Percentiles rank a stretch among this genome's conserved stretches.
These are phyloP conservation scores for Cutaneotrichosporon daszewskae DNA, from an alignment of 1,284 basidiomycete genomes.

Conservation along the genomic window DNA sequence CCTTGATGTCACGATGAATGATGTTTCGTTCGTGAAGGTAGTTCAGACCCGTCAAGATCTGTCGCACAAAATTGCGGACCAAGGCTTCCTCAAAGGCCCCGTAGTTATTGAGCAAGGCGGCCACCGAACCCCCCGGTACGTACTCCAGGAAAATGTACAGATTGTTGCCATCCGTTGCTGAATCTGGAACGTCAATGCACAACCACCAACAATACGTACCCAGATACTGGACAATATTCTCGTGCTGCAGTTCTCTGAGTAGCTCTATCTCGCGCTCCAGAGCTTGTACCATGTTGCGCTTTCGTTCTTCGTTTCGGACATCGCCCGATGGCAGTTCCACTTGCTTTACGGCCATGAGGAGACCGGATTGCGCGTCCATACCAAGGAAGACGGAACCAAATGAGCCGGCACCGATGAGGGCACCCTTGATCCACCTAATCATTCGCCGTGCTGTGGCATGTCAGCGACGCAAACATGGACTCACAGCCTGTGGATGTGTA, in stretches of 20 bases:
- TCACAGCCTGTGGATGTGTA: constrained; percentile 62
- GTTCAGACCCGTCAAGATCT: constrained; percentile 84
- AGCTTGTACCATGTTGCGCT: constrained; percentile 90
- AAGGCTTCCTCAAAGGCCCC: constrained; percentile 95
- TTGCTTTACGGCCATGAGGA: constrained; percentile 99
- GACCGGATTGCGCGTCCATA: constrained; percentile 89
- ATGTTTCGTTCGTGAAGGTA: constrained; percentile 98
- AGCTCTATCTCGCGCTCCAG: constrained; percentile 95
- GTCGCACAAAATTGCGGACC: constrained; percentile 88
- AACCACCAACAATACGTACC: constrained; percentile 54
- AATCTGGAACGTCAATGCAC: constrained; percentile 55
- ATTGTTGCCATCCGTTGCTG: constrained; percentile 76
- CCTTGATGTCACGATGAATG: constrained; percentile 98
- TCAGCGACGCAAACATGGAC: constrained; percentile 22
- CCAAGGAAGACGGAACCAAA: constrained; percentile 95
- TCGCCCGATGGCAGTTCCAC: constrained; percentile 81
- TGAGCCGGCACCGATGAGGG: constrained; percentile 92
- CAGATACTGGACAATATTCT: constrained; percentile 96
- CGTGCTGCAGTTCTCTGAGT: constrained; percentile 88
- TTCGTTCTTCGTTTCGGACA: constrained; percentile 83
- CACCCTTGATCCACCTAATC: constrained; percentile 98
- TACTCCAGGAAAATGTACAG: constrained; percentile 99
- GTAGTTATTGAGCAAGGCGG: constrained; percentile 84
- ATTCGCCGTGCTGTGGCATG: constrained; percentile 53
- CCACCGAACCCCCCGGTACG: constrained; percentile 94